Evolutionary conservation across 352 stramenopile genomes (phyloP).

Genomic region (Pythium rishiriense): DNA sequence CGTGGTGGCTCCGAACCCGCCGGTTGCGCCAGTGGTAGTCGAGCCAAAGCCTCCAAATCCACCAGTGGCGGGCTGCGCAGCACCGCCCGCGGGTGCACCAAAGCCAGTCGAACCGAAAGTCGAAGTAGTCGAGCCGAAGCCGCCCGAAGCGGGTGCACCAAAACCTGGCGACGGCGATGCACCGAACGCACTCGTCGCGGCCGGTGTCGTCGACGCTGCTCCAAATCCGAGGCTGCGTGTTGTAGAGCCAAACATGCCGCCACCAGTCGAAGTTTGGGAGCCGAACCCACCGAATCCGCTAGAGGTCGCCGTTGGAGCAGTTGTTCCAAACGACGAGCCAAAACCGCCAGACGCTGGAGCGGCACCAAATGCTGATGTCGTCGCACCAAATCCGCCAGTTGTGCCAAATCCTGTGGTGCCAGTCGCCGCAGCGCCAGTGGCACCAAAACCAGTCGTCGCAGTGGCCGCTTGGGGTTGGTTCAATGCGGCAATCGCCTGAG

Average conservation of each 20-base stretch:
- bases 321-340: conserved; percentile 25
- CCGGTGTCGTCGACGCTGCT: conserved; percentile 5
- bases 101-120: conserved; percentile 37
- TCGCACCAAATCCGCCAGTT: conserved; percentile 45
- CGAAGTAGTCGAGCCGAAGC: conserved; percentile 21
- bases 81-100: conserved; percentile 30
- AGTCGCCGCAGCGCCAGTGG: conserved; percentile 13
- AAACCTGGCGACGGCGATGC: conserved; percentile 27
- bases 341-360: conserved; percentile 37
- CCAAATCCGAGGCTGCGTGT: conserved; percentile 27
- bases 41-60: conserved; percentile 7
- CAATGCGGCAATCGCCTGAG: conserved; percentile 22
- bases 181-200: conserved; percentile 22
- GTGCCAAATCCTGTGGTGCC: conserved; percentile 22
- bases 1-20: conserved; percentile 16
- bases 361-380: conserved; percentile 21
- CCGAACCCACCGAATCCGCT: conserved; percentile 23
- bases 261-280: conserved; percentile 10
- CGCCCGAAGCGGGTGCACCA: conserved; percentile 25
- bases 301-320: conserved; percentile 6
- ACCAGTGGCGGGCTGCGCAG: conserved; percentile 29
- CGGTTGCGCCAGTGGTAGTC: not conserved
- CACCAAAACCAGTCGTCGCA: conserved; percentile 36
- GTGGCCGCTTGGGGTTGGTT: conserved; percentile 37
- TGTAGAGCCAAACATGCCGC: conserved; percentile 26